These are phyloP conservation scores for Calonectria montana DNA, from an alignment of 2,329 filamentous ascomycete species.

Conservation along the genomic window DNA sequence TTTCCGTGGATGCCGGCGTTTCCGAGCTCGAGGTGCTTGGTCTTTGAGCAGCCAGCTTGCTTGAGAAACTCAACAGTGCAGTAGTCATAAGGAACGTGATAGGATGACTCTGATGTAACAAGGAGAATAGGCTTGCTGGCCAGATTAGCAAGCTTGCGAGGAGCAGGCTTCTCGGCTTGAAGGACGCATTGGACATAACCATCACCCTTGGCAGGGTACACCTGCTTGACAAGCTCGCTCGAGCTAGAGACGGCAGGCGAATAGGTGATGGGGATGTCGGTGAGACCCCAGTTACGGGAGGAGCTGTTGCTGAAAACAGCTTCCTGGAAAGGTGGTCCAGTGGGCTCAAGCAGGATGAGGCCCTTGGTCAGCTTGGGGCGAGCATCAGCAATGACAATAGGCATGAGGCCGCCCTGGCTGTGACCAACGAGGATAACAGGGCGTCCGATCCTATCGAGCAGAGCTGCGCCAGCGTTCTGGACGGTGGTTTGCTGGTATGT, in stretches of 20 bases:
- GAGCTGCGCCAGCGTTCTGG: slow-evolving; percentile 48
- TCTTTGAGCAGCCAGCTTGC: slow-evolving; percentile 35
- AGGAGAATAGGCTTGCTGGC: slow-evolving; percentile 42
- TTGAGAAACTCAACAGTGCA: slow-evolving; percentile 35
- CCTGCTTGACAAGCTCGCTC: slow-evolving; percentile 26
- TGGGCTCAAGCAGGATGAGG: slow-evolving; percentile 58
- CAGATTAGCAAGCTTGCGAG: slow-evolving; percentile 47
- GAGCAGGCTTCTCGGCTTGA: slow-evolving; percentile 22
- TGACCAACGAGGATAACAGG: slow-evolving; percentile 56
- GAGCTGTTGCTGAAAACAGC: slow-evolving; percentile 49
- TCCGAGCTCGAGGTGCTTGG: slow-evolving; percentile 35
- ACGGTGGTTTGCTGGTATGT: slow-evolving; percentile 31
- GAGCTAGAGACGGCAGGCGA: slow-evolving; percentile 48
- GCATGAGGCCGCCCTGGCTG: slow-evolving; percentile 57
- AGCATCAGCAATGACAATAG: slow-evolving; percentile 41
- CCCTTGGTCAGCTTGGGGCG: slow-evolving; percentile 54
- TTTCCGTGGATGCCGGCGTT: slow-evolving; percentile 33
- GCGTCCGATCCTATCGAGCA: slow-evolving; percentile 56
- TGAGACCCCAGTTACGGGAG: slow-evolving; percentile 57
- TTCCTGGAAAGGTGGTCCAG: slow-evolving; percentile 60
- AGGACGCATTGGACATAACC: slow-evolving; percentile 31
- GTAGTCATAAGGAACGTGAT: slow-evolving; percentile 36
- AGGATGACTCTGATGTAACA: slow-evolving; percentile 31
- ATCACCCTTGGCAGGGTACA: slow-evolving; percentile 5
- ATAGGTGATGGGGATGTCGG: slow-evolving; percentile 61